Conservation (phyloP, 441 rosid species). For the Erodium moschatum region DNA sequence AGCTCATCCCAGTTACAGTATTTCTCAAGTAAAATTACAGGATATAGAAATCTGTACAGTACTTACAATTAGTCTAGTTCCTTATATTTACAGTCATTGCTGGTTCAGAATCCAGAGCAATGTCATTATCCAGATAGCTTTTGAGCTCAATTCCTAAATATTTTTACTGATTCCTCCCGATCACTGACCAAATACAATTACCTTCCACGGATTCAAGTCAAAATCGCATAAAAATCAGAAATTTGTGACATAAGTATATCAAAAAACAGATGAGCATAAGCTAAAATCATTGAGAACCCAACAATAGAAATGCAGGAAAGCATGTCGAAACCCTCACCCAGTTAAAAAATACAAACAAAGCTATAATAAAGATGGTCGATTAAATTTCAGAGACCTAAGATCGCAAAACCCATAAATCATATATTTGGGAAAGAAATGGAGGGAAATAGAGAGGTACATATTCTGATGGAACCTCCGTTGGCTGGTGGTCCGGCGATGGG, state of each 20-base stretch:
- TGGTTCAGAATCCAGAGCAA: neutral
- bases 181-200: neutral
- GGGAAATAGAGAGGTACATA: neutral
- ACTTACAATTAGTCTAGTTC: neutral
- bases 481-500: neutral
- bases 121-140: neutral
- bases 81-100: neutral
- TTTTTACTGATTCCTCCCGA: neutral
- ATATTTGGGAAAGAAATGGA: neutral
- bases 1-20: neutral
- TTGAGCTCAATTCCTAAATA: slow-evolving; percentile 1
- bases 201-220: neutral
- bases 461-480: neutral
- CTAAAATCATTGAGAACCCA: neutral
- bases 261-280: neutral
- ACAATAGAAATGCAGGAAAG: neutral
- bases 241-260: neutral
- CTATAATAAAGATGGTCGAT: neutral
- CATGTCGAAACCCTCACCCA: neutral
- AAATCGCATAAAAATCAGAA: neutral
- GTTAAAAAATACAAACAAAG: neutral
- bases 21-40: neutral
- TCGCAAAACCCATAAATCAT: neutral
- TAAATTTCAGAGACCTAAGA: neutral
- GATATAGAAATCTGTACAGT: neutral